These are phyloP conservation scores for Globisporangium sylvaticum DNA, from an alignment of 352 stramenopile genomes.

Conservation along the genomic window DNA sequence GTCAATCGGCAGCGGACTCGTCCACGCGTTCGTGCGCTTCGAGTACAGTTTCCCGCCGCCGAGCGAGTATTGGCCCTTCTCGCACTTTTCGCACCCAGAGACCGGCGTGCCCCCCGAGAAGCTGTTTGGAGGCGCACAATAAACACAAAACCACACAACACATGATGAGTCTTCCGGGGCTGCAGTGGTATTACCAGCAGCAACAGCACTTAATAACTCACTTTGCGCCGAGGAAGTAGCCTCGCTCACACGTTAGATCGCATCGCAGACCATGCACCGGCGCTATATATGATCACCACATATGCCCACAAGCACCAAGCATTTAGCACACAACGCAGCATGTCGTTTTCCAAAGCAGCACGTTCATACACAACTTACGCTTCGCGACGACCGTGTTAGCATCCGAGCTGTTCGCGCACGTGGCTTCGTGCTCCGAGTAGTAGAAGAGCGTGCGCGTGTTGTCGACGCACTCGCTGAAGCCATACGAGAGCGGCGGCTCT, in stretches of 20 bases:
- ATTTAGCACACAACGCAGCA: background rate
- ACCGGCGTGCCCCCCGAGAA: conserved; percentile 53
- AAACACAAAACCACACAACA: background rate
- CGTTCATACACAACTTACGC: conserved; percentile 27
- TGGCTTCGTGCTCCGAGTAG: conserved; percentile 49
- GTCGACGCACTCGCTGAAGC: conserved; percentile 81
- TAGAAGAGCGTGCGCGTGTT: conserved; percentile 72
- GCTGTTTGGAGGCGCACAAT: conserved; percentile 19
- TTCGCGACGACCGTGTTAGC: conserved; percentile 36
- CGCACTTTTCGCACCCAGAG: conserved; percentile 71
- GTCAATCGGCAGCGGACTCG: conserved; percentile 47
- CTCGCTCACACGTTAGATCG: conserved; percentile 64
- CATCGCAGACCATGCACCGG: conserved; percentile 66
- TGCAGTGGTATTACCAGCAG: background rate
- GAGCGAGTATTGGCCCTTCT: conserved; percentile 70
- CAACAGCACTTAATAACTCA: conserved; percentile 24
- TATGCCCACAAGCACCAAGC: background rate
- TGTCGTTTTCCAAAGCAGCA: background rate
- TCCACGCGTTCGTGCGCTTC: conserved; percentile 65
- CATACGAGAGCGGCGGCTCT: conserved; percentile 39
- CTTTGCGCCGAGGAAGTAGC: conserved; percentile 76
- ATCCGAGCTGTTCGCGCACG: conserved; percentile 37
- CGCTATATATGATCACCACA: conserved; percentile 25
- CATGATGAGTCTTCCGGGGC: background rate
- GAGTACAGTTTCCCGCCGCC: conserved; percentile 74